These are phyloP conservation scores for Trebouxia sp. DNA, from an alignment of 139 green algal species.

Conservation along the genomic window DNA sequence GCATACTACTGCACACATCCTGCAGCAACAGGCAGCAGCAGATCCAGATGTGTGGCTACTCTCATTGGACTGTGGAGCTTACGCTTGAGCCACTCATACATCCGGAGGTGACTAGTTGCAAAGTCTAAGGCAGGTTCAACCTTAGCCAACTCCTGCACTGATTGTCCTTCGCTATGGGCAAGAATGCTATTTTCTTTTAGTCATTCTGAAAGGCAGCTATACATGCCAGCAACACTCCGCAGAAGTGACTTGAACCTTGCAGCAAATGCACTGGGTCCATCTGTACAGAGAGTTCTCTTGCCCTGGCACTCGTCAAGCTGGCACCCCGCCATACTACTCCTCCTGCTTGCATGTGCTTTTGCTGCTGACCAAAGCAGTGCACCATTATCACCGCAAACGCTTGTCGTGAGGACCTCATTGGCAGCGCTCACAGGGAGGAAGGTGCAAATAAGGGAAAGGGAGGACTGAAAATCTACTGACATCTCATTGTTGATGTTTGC, in stretches of 20 bases:
- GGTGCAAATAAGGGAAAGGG: slow-evolving; percentile 62
- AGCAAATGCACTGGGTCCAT: background rate
- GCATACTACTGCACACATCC: slow-evolving; percentile 58
- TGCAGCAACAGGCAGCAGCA: background rate
- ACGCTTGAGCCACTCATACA: slow-evolving; percentile 70
- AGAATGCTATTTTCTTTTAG: too few relatives aligned
- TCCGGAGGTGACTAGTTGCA: slow-evolving; percentile 47
- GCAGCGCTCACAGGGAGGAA: slow-evolving; percentile 39
- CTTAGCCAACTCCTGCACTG: too few relatives aligned
- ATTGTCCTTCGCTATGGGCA: too few relatives aligned
- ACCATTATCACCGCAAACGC: background rate
- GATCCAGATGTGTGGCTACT: slow-evolving; percentile 23
- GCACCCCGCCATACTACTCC: background rate
- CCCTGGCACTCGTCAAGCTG: background rate
- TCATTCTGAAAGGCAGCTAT: too few relatives aligned
- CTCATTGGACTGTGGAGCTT: slow-evolving; percentile 57
- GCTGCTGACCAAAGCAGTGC: background rate
- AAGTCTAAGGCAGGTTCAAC: background rate
- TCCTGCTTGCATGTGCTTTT: background rate
- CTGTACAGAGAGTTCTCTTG: background rate
- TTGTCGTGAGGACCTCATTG: background rate
- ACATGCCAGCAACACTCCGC: too few relatives aligned
- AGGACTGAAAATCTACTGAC: slow-evolving; percentile 74
- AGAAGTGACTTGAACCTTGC: too few relatives aligned
- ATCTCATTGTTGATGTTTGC: background rate